A percentile compares a stretch with the other conserved stretches of the same genome.
These are phyloP conservation scores for Tardiomyces blankii DNA, from an alignment of 1,139 yeast genomes.

Conservation along the genomic window DNA sequence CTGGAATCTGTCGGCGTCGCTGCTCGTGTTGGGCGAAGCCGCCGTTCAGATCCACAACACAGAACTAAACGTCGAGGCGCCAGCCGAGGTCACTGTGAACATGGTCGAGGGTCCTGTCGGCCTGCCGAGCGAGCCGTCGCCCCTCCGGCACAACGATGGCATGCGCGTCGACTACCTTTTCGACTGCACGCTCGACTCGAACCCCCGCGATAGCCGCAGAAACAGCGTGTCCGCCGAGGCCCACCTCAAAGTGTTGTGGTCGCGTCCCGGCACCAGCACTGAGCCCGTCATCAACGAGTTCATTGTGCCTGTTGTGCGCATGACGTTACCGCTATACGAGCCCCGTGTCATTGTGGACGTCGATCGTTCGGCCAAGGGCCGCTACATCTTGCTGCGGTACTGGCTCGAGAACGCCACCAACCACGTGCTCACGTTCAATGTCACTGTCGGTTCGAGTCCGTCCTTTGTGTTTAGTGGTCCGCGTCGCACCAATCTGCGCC, in stretches of 20 bases:
- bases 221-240: conserved; percentile 22
- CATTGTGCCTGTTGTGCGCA: conserved; percentile 19
- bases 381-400: conserved; percentile 31
- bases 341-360: conserved; percentile 49
- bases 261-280: conserved; percentile 11
- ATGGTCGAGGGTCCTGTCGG: conserved; percentile 5
- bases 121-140: conserved; percentile 1
- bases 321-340: conserved; percentile 52
- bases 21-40: conserved; percentile 16
- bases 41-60: conserved; percentile 5
- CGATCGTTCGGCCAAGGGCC: conserved; percentile 11
- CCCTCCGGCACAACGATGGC: conserved; percentile 19
- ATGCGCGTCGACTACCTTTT: conserved; percentile 14
- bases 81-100: conserved; percentile 12
- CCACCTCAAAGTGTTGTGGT: conserved; percentile 20
- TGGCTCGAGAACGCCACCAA: conserved; percentile 68
- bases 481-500: conserved; percentile 32
- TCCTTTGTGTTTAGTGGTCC: conserved; percentile 31
- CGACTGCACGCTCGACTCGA: conserved; percentile 16
- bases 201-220: conserved; percentile 12
- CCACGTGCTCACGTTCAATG: conserved; percentile 51
- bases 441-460: conserved; percentile 31
- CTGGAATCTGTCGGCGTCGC: conserved; percentile 20
- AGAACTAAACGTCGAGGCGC: conserved; percentile 6
- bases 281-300: conserved; percentile 13